Conservation (phyloP, 139 green algal genomes). For the Chlamydomonas eustigma region DNA sequence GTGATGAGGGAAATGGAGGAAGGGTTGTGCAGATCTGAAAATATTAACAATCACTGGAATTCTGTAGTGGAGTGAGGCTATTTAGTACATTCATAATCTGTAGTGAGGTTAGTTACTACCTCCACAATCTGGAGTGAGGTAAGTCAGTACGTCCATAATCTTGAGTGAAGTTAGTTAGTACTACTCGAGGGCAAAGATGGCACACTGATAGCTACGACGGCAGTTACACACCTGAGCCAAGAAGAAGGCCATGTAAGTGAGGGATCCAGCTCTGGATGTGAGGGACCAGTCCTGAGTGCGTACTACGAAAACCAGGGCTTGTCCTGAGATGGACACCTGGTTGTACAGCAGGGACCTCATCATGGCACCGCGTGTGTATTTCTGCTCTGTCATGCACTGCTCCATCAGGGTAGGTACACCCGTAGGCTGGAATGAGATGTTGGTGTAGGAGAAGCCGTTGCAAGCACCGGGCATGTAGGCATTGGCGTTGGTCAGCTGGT, state of each 20-base stretch:
- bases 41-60: too few species aligned
- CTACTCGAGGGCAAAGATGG: too few species aligned
- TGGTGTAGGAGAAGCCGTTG: background rate
- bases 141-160: too few species aligned
- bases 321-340: conserved; percentile 64
- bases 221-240: conserved; percentile 49
- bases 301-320: conserved; percentile 80
- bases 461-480: background rate
- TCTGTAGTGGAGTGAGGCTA: too few species aligned
- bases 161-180: too few species aligned
- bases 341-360: conserved; percentile 41
- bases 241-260: conserved; percentile 76
- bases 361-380: conserved; percentile 69
- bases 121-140: too few species aligned
- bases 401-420: conserved; percentile 22
- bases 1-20: background rate
- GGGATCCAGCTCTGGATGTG: conserved; percentile 39
- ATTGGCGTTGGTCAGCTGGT: background rate
- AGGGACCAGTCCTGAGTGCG: conserved; percentile 59
- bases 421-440: background rate
- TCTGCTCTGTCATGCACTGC: conserved; percentile 74
- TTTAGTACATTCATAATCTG: too few species aligned
- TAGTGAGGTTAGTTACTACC: too few species aligned
- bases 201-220: background rate
- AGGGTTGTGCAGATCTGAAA: too few species aligned